Evolutionary conservation across 169 alveolate species (phyloP).

Genomic region (Toxoplasma gondii): DNA sequence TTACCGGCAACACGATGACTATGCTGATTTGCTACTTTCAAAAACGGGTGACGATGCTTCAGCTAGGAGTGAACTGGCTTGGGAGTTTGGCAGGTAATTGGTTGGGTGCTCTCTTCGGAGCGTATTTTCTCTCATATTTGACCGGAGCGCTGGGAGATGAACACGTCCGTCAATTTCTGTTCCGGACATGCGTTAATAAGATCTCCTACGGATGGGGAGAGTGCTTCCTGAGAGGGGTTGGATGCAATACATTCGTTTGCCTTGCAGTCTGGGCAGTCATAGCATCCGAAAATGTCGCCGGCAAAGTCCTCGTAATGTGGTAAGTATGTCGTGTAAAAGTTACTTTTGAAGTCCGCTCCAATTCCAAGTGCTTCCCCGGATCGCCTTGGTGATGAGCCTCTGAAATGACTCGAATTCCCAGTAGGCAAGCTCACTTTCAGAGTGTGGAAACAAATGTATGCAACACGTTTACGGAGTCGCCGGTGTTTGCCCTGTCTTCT

Average conservation of each 20-base stretch:
- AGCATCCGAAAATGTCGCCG: constrained; percentile 51
- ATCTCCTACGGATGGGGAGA: constrained; percentile 1
- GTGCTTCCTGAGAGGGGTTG: constrained; percentile 46
- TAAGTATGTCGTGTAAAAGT: background rate
- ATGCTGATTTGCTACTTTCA: constrained; percentile 43
- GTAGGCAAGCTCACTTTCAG: too few species aligned
- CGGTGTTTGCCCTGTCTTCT: too few species aligned
- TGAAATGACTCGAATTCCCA: too few species aligned
- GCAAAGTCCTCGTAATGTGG: constrained; percentile 54
- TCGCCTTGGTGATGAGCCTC: too few species aligned
- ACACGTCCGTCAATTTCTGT: constrained; percentile 9
- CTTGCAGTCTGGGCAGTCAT: constrained; percentile 61
- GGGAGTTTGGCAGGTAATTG: constrained; percentile 48
- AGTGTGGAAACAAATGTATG: too few species aligned
- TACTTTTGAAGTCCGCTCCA: too few species aligned
- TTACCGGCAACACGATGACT: constrained; percentile 67
- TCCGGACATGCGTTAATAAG: background rate
- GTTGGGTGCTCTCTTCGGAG: constrained; percentile 48
- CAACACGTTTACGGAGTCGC: too few species aligned
- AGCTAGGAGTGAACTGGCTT: constrained; percentile 50
- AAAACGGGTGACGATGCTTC: constrained; percentile 30
- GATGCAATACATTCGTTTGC: constrained; percentile 55
- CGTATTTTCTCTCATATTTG: constrained; percentile 46
- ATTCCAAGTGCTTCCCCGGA: too few species aligned
- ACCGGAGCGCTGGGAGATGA: constrained; percentile 44